Base-by-base conservation (phyloP, 768 basidiomycete species). In the Lentinus tigrinus region DNA sequence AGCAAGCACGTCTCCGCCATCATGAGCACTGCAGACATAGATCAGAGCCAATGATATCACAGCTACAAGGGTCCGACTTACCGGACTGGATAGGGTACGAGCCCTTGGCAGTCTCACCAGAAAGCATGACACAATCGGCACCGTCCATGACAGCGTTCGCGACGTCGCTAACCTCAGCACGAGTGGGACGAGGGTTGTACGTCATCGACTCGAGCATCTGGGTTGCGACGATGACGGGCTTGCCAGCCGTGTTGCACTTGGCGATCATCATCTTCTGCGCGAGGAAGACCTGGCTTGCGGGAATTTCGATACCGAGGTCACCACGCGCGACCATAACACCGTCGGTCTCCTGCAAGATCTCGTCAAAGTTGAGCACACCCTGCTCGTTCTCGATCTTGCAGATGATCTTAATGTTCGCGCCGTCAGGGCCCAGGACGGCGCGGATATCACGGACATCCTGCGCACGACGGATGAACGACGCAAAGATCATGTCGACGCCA, bases 261-360 rank as follows among this genome's bases (percentile, higher is more conserved):
- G 96, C 86, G 67, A 98, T 99, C 95, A 99, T 99, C 96, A 98
- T 98, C 81, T 99, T 99, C 74, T 99, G 97, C 8, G 97, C 97
- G 68, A 98, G 80, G 83, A 99, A 99, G 44, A 99, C 97, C 71
- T 98, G 97, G 68, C 89, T 91, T 43, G 97, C 94, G n/a, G 97
- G 97, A 67, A 99, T 99, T 77, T 99, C 97, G 69, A 99, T 99
- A 73, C 97, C 97, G 50, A 99, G 82, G 73, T 99, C 97, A 74
- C 97, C 97, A 77, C 97, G 93, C 63, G 97, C 97, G 64, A 99
- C 97, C 97, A 99, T 99, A 66, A 99, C 97, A 78, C 97, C 97
- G 72, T 99, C 97, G 28, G 90, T 84, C 73, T 90, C 97, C 67
- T 82, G 87, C 68, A 99, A 74, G 68, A 99, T 99, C 75, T 98